These are phyloP conservation scores for Cyberlindnera petersonii DNA, from an alignment of 805 yeast species.

Conservation along the genomic window DNA sequence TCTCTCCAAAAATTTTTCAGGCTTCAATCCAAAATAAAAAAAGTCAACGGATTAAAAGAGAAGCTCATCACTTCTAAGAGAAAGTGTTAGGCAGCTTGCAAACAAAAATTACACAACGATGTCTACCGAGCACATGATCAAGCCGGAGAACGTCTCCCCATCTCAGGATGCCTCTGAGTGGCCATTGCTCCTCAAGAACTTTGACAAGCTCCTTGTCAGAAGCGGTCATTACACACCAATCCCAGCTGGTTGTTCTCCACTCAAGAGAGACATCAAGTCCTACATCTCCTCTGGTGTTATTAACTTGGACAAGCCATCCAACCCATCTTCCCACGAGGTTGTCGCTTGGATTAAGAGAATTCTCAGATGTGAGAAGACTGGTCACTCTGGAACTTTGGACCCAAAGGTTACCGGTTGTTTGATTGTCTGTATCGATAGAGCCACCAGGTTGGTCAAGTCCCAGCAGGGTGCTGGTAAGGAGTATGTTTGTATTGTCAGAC, in stretches of 20 bases:
- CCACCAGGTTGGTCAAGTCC: constrained; percentile 95
- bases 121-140: constrained; percentile 74
- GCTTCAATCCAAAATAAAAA: constrained; percentile 4
- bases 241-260: constrained; percentile 92
- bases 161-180: constrained; percentile 86
- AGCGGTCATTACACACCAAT: constrained; percentile 97
- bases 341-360: constrained; percentile 99
- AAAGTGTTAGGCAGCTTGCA: not conserved
- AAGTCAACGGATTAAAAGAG: not conserved
- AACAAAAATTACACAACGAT: constrained; percentile 28
- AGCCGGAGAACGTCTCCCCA: constrained; percentile 80
- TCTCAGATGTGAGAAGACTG: constrained; percentile 92
- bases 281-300: constrained; percentile 94
- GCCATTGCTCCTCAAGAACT: constrained; percentile 93
- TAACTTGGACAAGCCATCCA: constrained; percentile 95
- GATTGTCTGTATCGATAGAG: constrained; percentile 97
- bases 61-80: constrained; percentile 9
- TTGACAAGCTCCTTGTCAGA: constrained; percentile 90
- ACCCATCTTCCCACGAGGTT: constrained; percentile 98
- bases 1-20: constrained; percentile 19
- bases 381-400: constrained; percentile 98
- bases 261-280: constrained; percentile 86
- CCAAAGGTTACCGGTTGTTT: constrained; percentile 98
- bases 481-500: constrained; percentile 95
- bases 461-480: constrained; percentile 99